Conservation (phyloP, 1,284 basidiomycete genomes). For the Tetrapyrgos nigripes region DNA sequence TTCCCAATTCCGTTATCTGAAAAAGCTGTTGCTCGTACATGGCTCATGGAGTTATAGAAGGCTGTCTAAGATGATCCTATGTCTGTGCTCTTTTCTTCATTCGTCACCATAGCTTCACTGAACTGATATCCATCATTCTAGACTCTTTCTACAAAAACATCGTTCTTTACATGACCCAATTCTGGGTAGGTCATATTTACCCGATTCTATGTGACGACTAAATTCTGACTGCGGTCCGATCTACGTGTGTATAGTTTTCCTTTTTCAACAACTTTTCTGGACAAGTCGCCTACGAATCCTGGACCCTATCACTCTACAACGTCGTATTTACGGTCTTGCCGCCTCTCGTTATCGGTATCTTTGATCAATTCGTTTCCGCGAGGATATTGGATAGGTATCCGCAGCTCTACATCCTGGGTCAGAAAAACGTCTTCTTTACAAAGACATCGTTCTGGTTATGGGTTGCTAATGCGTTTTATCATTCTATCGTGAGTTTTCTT, state of each 20-base stretch:
- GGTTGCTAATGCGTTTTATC: constrained; percentile 94
- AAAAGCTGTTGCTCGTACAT: constrained; percentile 96
- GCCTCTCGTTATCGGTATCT: constrained; percentile 96
- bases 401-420: constrained; percentile 93
- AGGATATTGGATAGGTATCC: constrained; percentile 97
- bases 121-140: constrained; percentile 35
- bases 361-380: constrained; percentile 98
- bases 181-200: constrained; percentile 75
- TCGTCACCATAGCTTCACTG: not conserved
- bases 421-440: constrained; percentile 92
- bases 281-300: constrained; percentile 97
- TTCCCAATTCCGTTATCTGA: constrained; percentile 96
- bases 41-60: constrained; percentile 98
- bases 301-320: constrained; percentile 96
- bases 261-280: constrained; percentile 99
- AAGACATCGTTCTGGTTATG: constrained; percentile 95
- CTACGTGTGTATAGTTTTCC: constrained; percentile 71
- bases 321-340: constrained; percentile 95
- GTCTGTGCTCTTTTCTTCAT: constrained; percentile 52
- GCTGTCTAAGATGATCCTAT: constrained; percentile 94
- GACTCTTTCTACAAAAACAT: constrained; percentile 98
- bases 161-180: constrained; percentile 96
- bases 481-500: constrained; percentile 77
- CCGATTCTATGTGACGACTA: not conserved
- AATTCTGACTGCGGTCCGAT: constrained; percentile 1